Evolutionary conservation across 2,329 filamentous ascomycete species (phyloP).

Genomic region (Colletotrichum abscissum): DNA sequence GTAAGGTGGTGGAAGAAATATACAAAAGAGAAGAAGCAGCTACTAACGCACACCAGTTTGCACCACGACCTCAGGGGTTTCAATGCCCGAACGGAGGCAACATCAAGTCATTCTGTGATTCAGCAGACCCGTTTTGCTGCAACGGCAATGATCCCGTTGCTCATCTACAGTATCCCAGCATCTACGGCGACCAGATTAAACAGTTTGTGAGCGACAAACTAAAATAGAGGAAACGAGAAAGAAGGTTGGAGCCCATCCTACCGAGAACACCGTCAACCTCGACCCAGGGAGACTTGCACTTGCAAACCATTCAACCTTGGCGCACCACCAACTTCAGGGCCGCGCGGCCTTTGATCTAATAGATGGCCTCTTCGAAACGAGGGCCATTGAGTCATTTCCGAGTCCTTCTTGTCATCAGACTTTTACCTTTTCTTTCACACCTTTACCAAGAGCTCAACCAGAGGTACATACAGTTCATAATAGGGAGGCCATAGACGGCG

Average conservation of each 20-base stretch:
- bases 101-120: constrained; percentile 71
- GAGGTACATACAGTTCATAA: not conserved
- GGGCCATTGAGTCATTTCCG: not conserved
- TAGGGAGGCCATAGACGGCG: not conserved
- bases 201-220: constrained; percentile 30
- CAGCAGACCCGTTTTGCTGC: constrained; percentile 71
- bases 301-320: not conserved
- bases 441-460: not conserved
- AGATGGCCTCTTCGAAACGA: not conserved
- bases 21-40: no score
- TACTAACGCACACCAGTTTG: constrained; percentile 55
- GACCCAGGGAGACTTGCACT: not conserved
- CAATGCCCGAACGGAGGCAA: constrained; percentile 62
- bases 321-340: not conserved
- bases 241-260: no score
- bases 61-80: constrained; percentile 64
- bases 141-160: constrained; percentile 64
- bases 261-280: not conserved
- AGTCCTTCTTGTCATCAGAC: not conserved
- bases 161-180: constrained; percentile 50
- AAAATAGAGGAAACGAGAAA: not conserved
- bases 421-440: not conserved
- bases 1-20: constrained; percentile 52
- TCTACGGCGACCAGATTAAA: constrained; percentile 34
- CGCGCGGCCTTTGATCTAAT: not conserved